A percentile compares a stretch with the other conserved stretches of the same genome.
Conservation (phyloP, 495 filamentous ascomycete genomes). For the Aspergillus hancockii region DNA sequence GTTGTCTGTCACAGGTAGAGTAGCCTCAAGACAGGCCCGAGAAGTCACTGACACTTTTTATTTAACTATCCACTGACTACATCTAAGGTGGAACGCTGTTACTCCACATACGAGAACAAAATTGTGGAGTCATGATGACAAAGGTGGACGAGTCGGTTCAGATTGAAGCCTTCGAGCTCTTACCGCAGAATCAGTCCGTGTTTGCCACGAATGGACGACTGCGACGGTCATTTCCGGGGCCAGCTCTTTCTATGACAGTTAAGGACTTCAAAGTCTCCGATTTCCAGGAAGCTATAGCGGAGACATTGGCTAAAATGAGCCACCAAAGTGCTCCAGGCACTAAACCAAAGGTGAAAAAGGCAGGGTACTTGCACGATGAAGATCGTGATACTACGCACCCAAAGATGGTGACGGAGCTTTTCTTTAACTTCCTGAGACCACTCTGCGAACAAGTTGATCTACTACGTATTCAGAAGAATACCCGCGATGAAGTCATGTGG, state of each 20-base stretch:
- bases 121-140: conserved; percentile 57
- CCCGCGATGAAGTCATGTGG: conserved; percentile 62
- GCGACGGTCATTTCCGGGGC: conserved; percentile 55
- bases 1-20: not conserved
- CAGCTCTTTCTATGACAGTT: conserved; percentile 38
- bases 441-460: conserved; percentile 26
- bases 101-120: conserved; percentile 56
- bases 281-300: conserved; percentile 40
- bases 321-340: conserved; percentile 36
- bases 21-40: no score
- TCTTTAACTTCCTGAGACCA: conserved; percentile 49
- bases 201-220: conserved; percentile 52
- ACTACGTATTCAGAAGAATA: conserved; percentile 53
- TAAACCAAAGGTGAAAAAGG: conserved; percentile 44
- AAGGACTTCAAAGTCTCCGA: conserved; percentile 29
- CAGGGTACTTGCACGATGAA: conserved; percentile 37
- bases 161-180: conserved; percentile 60
- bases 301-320: conserved; percentile 47
- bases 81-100: conserved; percentile 29
- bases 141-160: conserved; percentile 28
- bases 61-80: not conserved
- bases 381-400: conserved; percentile 56
- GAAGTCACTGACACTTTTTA: no score
- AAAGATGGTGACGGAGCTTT: conserved; percentile 54
- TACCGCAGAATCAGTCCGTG: conserved; percentile 47